These are phyloP conservation scores for Artemisia argyi DNA, from an alignment of 129 eudicot species.

Conservation along the genomic window DNA sequence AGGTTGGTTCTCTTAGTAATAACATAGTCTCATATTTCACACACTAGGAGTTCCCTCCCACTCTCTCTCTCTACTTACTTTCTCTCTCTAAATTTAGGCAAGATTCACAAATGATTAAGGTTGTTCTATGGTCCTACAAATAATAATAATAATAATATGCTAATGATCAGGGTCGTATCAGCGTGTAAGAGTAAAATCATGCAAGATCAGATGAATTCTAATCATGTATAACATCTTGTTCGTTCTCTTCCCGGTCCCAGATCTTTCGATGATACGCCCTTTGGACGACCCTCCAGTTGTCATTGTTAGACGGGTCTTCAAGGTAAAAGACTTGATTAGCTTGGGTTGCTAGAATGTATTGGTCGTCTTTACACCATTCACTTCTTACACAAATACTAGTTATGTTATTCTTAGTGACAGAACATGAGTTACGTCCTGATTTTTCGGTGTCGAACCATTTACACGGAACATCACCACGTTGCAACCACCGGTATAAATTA, in stretches of 20 bases:
- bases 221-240: background rate
- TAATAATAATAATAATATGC: too few relatives aligned
- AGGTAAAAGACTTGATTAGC: conserved; percentile 7
- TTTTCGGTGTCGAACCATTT: background rate
- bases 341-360: conserved; percentile 1
- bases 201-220: background rate
- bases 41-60: too few relatives aligned
- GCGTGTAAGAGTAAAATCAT: background rate
- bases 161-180: too few relatives aligned
- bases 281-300: background rate
- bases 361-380: conserved; percentile 4
- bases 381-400: background rate
- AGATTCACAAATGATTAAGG: too few relatives aligned
- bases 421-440: background rate
- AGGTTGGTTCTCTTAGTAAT: too few relatives aligned
- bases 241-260: background rate
- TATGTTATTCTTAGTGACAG: conserved; percentile 2
- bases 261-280: background rate
- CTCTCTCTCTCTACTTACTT: too few relatives aligned
- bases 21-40: too few relatives aligned
- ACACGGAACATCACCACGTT: background rate
- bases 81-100: too few relatives aligned
- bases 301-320: background rate
- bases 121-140: too few relatives aligned
- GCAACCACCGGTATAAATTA: too few relatives aligned